Evolutionary conservation across 352 stramenopile genomes (phyloP).

Genomic region (Globisporangium sylvaticum): DNA sequence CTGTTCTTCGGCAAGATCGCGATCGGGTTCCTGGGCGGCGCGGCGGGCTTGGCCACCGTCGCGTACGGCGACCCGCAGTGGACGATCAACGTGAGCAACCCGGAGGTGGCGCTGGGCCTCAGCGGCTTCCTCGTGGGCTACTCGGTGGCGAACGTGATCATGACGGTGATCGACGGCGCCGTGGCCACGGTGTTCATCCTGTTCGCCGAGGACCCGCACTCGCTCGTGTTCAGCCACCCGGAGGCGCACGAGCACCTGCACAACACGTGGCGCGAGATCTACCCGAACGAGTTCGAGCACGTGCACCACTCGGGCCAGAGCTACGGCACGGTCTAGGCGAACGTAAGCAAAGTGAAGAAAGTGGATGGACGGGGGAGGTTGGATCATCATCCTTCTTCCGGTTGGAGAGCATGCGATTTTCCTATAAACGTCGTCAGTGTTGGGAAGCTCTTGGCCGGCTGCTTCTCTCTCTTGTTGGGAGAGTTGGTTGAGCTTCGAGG

Average conservation of each 20-base stretch:
- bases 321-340: slow-evolving; percentile 8
- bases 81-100: slow-evolving; percentile 42
- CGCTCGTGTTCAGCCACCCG: slow-evolving; percentile 31
- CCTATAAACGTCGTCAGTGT: too few species aligned
- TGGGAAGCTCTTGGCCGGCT: too few species aligned
- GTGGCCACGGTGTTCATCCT: slow-evolving; percentile 55
- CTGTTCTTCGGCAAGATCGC: slow-evolving; percentile 58
- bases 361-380: too few species aligned
- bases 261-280: slow-evolving; percentile 44
- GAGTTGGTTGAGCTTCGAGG: not conserved
- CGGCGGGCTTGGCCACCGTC: slow-evolving; percentile 29
- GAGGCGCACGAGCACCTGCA: slow-evolving; percentile 37
- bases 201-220: slow-evolving; percentile 47
- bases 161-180: slow-evolving; percentile 42
- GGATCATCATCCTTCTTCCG: too few species aligned
- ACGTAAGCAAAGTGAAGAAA: not conserved
- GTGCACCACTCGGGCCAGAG: slow-evolving; percentile 9
- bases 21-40: slow-evolving; percentile 41
- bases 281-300: slow-evolving; percentile 32
- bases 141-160: slow-evolving; percentile 43
- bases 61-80: slow-evolving; percentile 36
- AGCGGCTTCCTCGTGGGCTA: slow-evolving; percentile 51
- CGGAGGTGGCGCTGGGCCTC: slow-evolving; percentile 36
- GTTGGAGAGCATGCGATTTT: too few species aligned
- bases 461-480: not conserved